Evolutionary conservation across 2,329 filamentous ascomycete species (phyloP), one percentile per base, ranked within the genome.

Genomic region (Eurotiales sp.): DNA sequence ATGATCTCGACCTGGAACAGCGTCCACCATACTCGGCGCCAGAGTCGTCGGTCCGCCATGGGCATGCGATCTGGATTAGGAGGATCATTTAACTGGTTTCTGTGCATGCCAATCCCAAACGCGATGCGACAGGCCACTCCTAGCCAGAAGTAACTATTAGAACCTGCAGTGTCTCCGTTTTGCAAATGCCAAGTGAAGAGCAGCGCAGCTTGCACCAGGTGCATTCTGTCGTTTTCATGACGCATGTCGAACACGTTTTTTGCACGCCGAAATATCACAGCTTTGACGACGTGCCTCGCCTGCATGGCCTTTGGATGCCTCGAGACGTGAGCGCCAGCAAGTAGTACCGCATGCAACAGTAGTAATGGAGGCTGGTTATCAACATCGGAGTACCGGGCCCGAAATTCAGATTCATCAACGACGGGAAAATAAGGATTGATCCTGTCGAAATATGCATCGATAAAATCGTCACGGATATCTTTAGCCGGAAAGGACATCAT

Each of bases 81-180:
- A 45, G 29, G 22, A 21, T 32, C 23, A n/a, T 32, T 17, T 15
- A 15, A 15, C 17, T 19, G 42, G 22, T 47, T 14, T 5, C 44
- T 15, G 14, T 47, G 44, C 44, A 47, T 39, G 3, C 44, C 44
- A 10, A 47, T 11, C 17, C 44, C 44, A 21, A 47, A 39, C 23
- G 44, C 44, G 3, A 47, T 37, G n/a, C 44, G 44, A 25, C 44
- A 39, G 22, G 44, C 44, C 10, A 47, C 32, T 11, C 44, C 44
- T 15, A 47, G n/a, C 44, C 44, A 47, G 8, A 15, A 25, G 23
- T 37, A 47, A 10, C 17, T 19, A 21, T 47, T 47, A 14, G 44
- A 22, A 17, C 44, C 19, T 11, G 15, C 44, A 39, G 21, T 19
- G 21, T 39, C 44, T 12, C 14, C 44, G 11, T 19, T 14, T 11